phyloP scores from a whole-genome alignment of 495 filamentous ascomycete genomes.

The Evernia prunastri region DNA sequence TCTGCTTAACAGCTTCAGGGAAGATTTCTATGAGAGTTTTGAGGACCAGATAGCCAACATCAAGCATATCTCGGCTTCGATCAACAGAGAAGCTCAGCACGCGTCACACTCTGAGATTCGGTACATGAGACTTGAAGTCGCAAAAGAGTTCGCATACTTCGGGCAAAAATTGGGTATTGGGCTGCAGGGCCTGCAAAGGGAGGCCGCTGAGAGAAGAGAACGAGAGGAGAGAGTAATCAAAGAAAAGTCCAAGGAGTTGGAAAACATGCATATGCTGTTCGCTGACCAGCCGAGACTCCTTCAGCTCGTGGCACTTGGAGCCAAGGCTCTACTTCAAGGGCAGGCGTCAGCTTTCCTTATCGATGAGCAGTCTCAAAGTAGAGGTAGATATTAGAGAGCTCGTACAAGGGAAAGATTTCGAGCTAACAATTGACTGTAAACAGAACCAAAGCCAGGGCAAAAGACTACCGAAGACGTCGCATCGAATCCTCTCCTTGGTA shows the following conservation, averaged over 20 bases:
- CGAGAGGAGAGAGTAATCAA: neutral
- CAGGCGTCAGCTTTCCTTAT: neutral
- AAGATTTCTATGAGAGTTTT: conserved; percentile 41
- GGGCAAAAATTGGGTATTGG: conserved; percentile 23
- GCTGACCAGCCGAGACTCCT: neutral
- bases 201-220: conserved; percentile 2
- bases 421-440: neutral
- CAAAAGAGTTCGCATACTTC: too few species aligned
- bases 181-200: neutral
- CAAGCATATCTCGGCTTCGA: conserved; percentile 32
- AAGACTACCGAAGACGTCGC: neutral
- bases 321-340: neutral
- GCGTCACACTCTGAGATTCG: conserved; percentile 20
- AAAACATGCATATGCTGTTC: neutral
- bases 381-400: neutral
- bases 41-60: conserved; percentile 35
- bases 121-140: conserved; percentile 23
- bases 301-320: neutral
- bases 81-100: conserved; percentile 16
- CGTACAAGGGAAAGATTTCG: neutral
- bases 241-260: neutral
- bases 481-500: neutral
- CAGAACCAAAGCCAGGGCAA: neutral
- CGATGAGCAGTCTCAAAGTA: neutral
- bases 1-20: conserved; percentile 41